Evolutionary conservation across 2,329 filamentous ascomycete genomes (phyloP).

Genomic region (Zymoseptoria brevis): DNA sequence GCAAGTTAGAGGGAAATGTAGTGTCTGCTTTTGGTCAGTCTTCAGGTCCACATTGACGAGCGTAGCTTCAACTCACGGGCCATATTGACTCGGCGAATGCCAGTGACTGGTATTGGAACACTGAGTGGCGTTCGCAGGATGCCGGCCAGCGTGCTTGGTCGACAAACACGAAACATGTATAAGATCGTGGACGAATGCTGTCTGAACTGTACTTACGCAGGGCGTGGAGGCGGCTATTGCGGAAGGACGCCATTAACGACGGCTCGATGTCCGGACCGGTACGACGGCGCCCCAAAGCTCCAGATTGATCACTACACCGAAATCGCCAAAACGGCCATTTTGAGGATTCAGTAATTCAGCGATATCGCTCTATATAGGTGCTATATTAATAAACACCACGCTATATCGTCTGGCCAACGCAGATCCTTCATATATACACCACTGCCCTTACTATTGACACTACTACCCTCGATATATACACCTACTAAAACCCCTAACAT

Average conservation of each 20-base stretch:
- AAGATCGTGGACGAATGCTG: neutral
- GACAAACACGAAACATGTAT: neutral
- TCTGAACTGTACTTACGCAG: neutral
- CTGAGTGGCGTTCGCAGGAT: neutral
- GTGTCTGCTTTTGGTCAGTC: slow-evolving; percentile 6
- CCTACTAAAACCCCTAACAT: no score
- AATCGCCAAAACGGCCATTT: no score
- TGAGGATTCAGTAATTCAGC: no score
- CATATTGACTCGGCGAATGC: neutral
- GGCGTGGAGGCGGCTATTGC: neutral
- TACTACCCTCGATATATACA: no score
- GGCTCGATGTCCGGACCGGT: neutral
- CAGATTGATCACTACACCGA: no score
- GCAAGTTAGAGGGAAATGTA: slow-evolving; percentile 29
- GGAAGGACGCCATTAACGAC: neutral
- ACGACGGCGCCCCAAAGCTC: no score
- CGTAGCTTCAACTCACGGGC: neutral
- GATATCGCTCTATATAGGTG: no score
- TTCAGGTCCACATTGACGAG: neutral
- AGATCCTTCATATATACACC: no score
- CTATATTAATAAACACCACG: no score
- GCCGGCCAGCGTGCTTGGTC: no score
- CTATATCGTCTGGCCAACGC: no score
- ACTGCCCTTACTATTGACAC: no score
- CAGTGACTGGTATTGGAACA: neutral